These are phyloP conservation scores for Scutellaria barbata DNA, from an alignment of 257 asterid genomes.

Conservation along the genomic window DNA sequence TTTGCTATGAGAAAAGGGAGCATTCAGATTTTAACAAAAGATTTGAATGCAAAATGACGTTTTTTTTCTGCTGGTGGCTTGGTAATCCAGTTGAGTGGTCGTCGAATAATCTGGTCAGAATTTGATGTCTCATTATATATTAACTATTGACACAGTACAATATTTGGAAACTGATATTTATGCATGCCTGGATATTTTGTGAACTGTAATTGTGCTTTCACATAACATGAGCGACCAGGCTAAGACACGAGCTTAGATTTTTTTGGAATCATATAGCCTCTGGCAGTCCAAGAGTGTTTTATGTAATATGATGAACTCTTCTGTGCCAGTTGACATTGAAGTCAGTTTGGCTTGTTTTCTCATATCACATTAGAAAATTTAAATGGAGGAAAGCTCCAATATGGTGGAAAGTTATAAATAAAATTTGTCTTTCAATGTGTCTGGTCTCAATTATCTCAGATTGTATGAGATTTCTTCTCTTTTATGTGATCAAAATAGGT, in stretches of 20 bases:
- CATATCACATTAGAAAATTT: conserved; percentile 1
- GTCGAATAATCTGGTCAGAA: conserved; percentile 1
- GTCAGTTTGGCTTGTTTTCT: conserved; percentile 8
- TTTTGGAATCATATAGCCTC: neutral
- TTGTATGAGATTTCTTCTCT: conserved; percentile 16
- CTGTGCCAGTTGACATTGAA: conserved; percentile 22
- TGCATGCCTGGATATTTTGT: neutral
- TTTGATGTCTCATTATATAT: conserved; percentile 7
- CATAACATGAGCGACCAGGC: neutral
- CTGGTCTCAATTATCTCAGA: neutral
- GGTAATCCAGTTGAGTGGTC: neutral
- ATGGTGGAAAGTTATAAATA: neutral
- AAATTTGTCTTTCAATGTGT: conserved; percentile 7
- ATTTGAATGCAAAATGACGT: neutral
- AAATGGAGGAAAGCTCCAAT: neutral
- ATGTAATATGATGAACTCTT: neutral
- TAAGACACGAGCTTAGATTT: neutral
- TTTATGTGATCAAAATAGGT: conserved; percentile 25
- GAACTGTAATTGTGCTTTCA: conserved; percentile 8
- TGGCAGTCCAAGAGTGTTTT: neutral
- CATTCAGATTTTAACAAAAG: neutral
- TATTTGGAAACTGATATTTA: conserved; percentile 10
- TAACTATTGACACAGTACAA: neutral
- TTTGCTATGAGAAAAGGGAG: neutral
- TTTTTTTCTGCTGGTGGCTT: neutral